phyloP scores from a whole-genome alignment of 768 basidiomycete genomes.

The Pholiota molesta region DNA sequence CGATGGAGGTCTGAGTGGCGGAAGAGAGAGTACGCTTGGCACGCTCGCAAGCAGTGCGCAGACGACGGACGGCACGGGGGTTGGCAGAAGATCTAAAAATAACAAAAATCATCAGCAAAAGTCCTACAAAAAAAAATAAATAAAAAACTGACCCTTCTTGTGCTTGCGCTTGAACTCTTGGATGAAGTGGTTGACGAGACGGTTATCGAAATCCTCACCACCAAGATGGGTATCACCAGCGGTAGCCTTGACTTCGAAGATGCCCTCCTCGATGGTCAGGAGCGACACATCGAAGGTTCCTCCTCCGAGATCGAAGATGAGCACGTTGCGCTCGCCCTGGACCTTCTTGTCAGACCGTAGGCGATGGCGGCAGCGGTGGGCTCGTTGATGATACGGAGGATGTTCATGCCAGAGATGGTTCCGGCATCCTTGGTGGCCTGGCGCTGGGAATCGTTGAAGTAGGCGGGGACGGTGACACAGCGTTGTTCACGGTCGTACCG shows the following conservation, averaged over 20 bases:
- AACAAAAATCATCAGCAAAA: neutral
- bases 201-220: constrained; percentile 99
- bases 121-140: neutral
- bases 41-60: constrained; percentile 98
- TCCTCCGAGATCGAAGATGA: constrained; percentile 99
- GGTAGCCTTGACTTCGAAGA: constrained; percentile 99
- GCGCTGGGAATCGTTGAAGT: constrained; percentile 99
- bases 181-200: constrained; percentile 98
- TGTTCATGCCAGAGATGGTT: constrained; percentile 96
- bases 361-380: constrained; percentile 99
- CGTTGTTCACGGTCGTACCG: constrained; percentile 97
- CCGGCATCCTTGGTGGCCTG: constrained; percentile 99
- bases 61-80: constrained; percentile 93
- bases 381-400: constrained; percentile 99
- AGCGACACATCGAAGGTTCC: constrained; percentile 99
- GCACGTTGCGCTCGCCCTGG: constrained; percentile 94
- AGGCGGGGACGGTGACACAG: constrained; percentile 99
- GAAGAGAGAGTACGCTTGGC: constrained; percentile 99
- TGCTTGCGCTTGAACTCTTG: constrained; percentile 98
- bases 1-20: constrained; percentile 98
- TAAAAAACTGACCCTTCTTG: constrained; percentile 43
- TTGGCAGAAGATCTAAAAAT: constrained; percentile 89
- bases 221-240: constrained; percentile 99
- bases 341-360: constrained; percentile 96
- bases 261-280: constrained; percentile 95